phyloP scores from a whole-genome alignment of 345 rosid species.

The Carallia pectinifolia region DNA sequence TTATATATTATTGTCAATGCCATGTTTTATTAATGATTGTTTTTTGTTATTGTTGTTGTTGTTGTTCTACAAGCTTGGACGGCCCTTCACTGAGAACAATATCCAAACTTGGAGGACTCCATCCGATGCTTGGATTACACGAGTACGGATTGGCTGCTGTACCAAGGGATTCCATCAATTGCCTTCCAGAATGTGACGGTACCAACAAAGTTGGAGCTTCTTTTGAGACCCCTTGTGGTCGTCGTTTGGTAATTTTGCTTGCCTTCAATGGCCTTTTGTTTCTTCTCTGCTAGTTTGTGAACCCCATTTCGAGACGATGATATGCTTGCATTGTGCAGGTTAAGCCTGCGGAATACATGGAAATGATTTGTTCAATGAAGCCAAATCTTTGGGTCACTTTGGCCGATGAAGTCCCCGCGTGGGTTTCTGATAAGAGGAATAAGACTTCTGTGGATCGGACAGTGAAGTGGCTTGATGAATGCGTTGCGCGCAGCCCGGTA shows the following conservation, averaged over 20 bases:
- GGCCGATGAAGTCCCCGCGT: conserved; percentile 80
- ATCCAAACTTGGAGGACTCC: conserved; percentile 59
- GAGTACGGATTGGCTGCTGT: conserved; percentile 50
- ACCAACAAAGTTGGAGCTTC: conserved; percentile 64
- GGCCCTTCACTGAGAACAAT: conserved; percentile 47
- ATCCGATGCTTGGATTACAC: conserved; percentile 51
- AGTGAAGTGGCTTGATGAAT: conserved; percentile 71
- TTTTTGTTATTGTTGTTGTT: neutral
- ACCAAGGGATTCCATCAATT: conserved; percentile 63
- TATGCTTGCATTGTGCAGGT: conserved; percentile 37
- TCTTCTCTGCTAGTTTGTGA: neutral
- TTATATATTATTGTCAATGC: neutral
- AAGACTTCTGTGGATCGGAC: conserved; percentile 63
- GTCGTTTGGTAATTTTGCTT: conserved; percentile 44
- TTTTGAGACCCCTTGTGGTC: conserved; percentile 70
- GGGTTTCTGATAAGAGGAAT: conserved; percentile 64
- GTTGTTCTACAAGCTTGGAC: conserved; percentile 40
- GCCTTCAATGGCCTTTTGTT: neutral
- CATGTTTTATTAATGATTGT: neutral
- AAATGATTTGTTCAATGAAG: conserved; percentile 59
- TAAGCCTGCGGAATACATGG: conserved; percentile 57
- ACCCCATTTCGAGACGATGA: neutral
- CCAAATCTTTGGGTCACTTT: conserved; percentile 62
- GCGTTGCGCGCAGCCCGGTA: conserved; percentile 55
- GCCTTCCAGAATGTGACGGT: conserved; percentile 52